phyloP scores from a whole-genome alignment of 225 moss, liverwort and hornwort species.

The Ulota crispa region DNA sequence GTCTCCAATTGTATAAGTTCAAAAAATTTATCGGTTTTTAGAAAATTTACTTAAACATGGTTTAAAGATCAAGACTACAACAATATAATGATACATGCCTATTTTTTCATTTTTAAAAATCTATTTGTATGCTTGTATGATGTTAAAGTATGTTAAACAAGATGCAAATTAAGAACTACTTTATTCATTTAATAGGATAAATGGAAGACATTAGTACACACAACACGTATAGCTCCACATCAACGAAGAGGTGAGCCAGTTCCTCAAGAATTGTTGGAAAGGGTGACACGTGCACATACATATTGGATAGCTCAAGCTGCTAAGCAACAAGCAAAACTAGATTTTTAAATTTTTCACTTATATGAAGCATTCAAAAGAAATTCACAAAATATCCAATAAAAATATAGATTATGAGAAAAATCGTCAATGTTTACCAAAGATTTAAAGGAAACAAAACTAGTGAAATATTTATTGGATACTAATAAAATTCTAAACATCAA shows the following conservation, averaged over 20 bases:
- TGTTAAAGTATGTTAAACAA: too few species aligned
- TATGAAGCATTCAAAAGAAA: not conserved
- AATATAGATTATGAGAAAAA: not conserved
- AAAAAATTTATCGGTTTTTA: accelerated
- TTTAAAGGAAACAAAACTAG: not conserved
- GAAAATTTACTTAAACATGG: accelerated
- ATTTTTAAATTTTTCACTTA: slow-evolving; percentile 17
- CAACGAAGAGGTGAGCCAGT: slow-evolving; percentile 55
- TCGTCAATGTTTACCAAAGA: not conserved
- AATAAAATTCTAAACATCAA: not conserved
- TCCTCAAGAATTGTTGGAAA: slow-evolving; percentile 51
- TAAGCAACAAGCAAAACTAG: slow-evolving; percentile 50
- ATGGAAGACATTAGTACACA: slow-evolving; percentile 58
- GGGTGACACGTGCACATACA: slow-evolving; percentile 47
- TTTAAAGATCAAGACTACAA: accelerated
- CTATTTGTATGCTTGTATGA: accelerated
- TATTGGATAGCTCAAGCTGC: slow-evolving; percentile 53
- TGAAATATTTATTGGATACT: not conserved
- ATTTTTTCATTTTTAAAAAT: not conserved
- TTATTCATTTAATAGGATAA: slow-evolving; percentile 32
- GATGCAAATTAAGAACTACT: not conserved
- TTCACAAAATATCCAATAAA: not conserved
- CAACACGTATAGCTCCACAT: slow-evolving; percentile 56
- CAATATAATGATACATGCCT: not conserved
- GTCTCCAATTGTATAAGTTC: not conserved